These are phyloP conservation scores for Hypoxylon fragiforme DNA, from an alignment of 495 filamentous ascomycete species.

Conservation along the genomic window DNA sequence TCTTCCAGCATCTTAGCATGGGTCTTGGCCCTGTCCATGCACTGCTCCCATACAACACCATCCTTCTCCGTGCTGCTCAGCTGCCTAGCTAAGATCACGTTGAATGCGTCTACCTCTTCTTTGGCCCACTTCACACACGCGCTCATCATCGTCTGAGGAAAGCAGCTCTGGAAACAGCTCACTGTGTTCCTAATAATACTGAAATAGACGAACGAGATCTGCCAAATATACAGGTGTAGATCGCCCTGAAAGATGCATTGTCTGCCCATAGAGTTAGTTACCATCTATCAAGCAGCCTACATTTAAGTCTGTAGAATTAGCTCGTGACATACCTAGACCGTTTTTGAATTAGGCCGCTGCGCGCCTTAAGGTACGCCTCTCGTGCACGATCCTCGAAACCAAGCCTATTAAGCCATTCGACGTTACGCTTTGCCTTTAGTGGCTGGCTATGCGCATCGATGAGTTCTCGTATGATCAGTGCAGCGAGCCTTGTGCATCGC, in stretches of 20 bases:
- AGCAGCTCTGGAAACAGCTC: conserved; percentile 84
- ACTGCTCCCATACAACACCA: conserved; percentile 74
- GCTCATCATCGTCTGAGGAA: conserved; percentile 81
- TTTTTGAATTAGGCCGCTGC: conserved; percentile 73
- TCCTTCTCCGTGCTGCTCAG: conserved; percentile 75
- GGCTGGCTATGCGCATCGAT: conserved; percentile 72
- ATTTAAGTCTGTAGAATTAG: too few species aligned
- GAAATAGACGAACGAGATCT: conserved; percentile 97
- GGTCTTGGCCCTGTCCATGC: conserved; percentile 76
- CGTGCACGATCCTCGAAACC: conserved; percentile 89
- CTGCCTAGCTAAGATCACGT: conserved; percentile 77
- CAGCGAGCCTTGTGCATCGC: conserved; percentile 76
- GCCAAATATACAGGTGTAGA: conserved; percentile 87
- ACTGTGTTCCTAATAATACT: conserved; percentile 90
- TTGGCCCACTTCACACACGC: conserved; percentile 97
- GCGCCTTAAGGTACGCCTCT: conserved; percentile 80
- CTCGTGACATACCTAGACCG: conserved; percentile 68
- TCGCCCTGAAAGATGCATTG: conserved; percentile 94
- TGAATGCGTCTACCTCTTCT: conserved; percentile 87
- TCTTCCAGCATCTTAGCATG: conserved; percentile 80
- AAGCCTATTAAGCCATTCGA: conserved; percentile 79
- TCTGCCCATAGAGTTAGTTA: conserved; percentile 52
- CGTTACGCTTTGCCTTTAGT: conserved; percentile 69
- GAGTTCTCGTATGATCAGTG: conserved; percentile 71
- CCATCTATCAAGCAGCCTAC: background rate